phyloP scores from a whole-genome alignment of 2,329 filamentous ascomycete genomes.

The Penicillium janthinellum region DNA sequence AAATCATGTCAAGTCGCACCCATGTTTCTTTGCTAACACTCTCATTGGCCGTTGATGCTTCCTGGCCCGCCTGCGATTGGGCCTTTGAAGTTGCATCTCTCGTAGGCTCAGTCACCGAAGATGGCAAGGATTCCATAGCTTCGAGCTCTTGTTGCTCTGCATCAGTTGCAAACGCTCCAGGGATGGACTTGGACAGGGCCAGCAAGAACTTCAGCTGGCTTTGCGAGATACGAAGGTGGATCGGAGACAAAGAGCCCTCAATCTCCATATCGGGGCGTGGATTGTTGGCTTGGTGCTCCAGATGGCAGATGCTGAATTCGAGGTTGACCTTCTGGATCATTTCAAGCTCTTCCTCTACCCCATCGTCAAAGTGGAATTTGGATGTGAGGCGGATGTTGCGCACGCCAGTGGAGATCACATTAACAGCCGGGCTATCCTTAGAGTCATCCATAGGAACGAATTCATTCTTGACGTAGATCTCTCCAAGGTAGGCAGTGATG shows the following conservation, averaged over 20 bases:
- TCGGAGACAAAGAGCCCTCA: conserved; percentile 86
- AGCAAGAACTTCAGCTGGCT: conserved; percentile 88
- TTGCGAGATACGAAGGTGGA: conserved; percentile 87
- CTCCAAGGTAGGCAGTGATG: conserved; percentile 89
- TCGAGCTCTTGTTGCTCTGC: conserved; percentile 71
- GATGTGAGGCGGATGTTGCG: conserved; percentile 90
- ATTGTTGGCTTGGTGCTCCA: conserved; percentile 75
- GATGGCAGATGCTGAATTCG: conserved; percentile 86
- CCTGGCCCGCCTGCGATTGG: conserved; percentile 52
- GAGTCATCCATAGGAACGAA: conserved; percentile 84
- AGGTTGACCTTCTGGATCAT: conserved; percentile 97
- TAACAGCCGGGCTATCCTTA: conserved; percentile 71
- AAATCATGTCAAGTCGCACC: conserved; percentile 91
- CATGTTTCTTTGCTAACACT: conserved; percentile 65
- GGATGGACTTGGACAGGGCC: conserved; percentile 83
- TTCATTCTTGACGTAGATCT: conserved; percentile 94
- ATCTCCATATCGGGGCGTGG: conserved; percentile 90
- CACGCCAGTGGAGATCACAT: conserved; percentile 88
- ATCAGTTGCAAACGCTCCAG: conserved; percentile 80
- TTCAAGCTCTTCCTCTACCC: conserved; percentile 79
- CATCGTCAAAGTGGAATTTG: conserved; percentile 76
- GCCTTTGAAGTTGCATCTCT: conserved; percentile 51
- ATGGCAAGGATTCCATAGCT: conserved; percentile 71
- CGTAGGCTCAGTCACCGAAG: conserved; percentile 54
- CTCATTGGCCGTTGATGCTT: conserved; percentile 62